phyloP scores from a whole-genome alignment of 176 grass and related monocot species.

The Carex littledalei region DNA sequence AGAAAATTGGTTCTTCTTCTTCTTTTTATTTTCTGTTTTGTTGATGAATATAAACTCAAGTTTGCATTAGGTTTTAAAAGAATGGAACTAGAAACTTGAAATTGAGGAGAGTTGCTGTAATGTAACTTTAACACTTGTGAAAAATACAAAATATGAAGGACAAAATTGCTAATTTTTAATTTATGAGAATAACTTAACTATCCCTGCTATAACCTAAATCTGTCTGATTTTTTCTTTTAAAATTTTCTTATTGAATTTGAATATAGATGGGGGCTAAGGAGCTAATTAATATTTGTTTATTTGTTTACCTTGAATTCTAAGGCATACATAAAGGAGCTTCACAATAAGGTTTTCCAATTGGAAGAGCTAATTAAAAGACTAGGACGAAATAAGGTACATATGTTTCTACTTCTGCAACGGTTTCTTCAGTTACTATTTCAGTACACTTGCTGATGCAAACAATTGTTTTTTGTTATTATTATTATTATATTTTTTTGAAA shows the following conservation, averaged over 20 bases:
- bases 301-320: neutral
- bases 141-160: no score
- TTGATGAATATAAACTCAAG: neutral
- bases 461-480: neutral
- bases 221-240: no score
- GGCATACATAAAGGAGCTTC: slow-evolving; percentile 18
- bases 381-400: slow-evolving; percentile 4
- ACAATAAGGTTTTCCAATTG: slow-evolving; percentile 8
- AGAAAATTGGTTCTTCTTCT: neutral
- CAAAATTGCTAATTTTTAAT: no score
- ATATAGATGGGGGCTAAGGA: neutral
- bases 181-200: no score
- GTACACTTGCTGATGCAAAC: neutral
- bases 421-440: no score
- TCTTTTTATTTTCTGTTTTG: neutral
- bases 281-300: neutral
- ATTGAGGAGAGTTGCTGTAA: no score
- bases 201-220: no score
- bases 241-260: neutral
- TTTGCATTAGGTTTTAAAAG: neutral
- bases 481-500: no score
- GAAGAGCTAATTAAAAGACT: slow-evolving; percentile 11
- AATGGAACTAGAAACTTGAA: no score
- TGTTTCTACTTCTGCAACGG: neutral
- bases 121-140: neutral